These are phyloP conservation scores for Aspergillus sergii DNA, from an alignment of 2,329 filamentous ascomycete species.

Conservation along the genomic window DNA sequence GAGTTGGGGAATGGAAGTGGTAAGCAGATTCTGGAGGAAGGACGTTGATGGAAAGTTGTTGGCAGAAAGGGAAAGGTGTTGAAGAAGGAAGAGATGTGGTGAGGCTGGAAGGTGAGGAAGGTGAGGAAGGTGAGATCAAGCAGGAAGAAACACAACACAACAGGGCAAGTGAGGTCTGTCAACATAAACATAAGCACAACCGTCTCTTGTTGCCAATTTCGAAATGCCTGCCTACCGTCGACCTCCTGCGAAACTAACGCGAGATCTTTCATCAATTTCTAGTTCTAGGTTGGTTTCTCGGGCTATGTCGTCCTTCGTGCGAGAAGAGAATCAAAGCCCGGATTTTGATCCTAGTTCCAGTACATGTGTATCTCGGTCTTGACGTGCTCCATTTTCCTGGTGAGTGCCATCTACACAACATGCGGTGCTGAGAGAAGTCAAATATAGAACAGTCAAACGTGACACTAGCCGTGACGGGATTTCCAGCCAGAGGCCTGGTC, in stretches of 20 bases:
- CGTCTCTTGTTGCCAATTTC: too few relatives aligned
- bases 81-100: neutral
- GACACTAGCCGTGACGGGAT: neutral
- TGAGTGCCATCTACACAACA: neutral
- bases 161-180: neutral
- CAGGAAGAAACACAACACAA: neutral
- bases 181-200: too few relatives aligned
- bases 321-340: too few relatives aligned
- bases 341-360: neutral
- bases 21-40: neutral
- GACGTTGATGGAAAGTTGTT: neutral
- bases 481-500: neutral
- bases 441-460: neutral
- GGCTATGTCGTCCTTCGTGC: too few relatives aligned
- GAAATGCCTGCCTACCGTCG: too few relatives aligned
- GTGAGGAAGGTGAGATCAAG: neutral
- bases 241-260: too few relatives aligned
- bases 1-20: neutral
- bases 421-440: neutral
- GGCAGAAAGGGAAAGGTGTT: neutral
- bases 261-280: too few relatives aligned
- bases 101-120: neutral
- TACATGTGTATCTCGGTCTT: neutral
- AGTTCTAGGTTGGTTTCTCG: too few relatives aligned
- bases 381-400: neutral